Percentiles rank a stretch among this genome's conserved stretches.
phyloP scores from a whole-genome alignment of 1,284 basidiomycete species.

The Stereum hirsutum region DNA sequence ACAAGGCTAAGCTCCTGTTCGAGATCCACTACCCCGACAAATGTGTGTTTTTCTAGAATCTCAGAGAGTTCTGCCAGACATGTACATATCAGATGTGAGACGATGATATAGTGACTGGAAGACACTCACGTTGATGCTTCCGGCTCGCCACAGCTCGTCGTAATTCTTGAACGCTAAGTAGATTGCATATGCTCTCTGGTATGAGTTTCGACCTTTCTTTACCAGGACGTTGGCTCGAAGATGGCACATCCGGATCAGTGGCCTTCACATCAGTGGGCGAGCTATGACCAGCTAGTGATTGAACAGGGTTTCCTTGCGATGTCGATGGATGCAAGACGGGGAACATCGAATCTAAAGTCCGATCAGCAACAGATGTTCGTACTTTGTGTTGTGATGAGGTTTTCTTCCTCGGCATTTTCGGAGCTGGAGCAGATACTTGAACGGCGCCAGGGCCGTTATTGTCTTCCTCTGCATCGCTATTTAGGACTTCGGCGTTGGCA shows the following conservation, averaged over 20 bases:
- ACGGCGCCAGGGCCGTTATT: slow-evolving; percentile 11
- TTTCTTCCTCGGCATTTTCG: slow-evolving; percentile 30
- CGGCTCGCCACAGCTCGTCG: slow-evolving; percentile 50
- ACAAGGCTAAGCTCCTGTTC: slow-evolving; percentile 70
- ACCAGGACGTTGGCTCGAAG: slow-evolving; percentile 31
- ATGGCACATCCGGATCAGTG: too few relatives aligned
- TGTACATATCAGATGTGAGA: too few relatives aligned
- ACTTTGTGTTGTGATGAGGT: slow-evolving; percentile 83
- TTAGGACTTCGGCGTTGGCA: neutral
- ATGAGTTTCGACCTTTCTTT: slow-evolving; percentile 42
- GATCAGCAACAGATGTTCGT: slow-evolving; percentile 79
- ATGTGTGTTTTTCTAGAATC: slow-evolving; percentile 81
- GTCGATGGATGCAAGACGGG: slow-evolving; percentile 26
- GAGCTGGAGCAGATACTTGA: neutral
- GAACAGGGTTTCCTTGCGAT: too few relatives aligned
- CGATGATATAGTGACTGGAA: too few relatives aligned
- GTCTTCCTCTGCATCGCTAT: slow-evolving; percentile 20
- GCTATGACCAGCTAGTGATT: too few relatives aligned
- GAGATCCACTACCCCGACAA: slow-evolving; percentile 89
- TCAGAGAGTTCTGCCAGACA: slow-evolving; percentile 63
- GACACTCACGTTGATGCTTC: slow-evolving; percentile 67
- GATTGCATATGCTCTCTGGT: slow-evolving; percentile 68
- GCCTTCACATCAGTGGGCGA: too few relatives aligned
- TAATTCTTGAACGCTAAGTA: slow-evolving; percentile 74
- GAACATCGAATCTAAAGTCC: slow-evolving; percentile 93